Conservation (phyloP, 2,329 filamentous ascomycete species). For the Scytalidium sp. region DNA sequence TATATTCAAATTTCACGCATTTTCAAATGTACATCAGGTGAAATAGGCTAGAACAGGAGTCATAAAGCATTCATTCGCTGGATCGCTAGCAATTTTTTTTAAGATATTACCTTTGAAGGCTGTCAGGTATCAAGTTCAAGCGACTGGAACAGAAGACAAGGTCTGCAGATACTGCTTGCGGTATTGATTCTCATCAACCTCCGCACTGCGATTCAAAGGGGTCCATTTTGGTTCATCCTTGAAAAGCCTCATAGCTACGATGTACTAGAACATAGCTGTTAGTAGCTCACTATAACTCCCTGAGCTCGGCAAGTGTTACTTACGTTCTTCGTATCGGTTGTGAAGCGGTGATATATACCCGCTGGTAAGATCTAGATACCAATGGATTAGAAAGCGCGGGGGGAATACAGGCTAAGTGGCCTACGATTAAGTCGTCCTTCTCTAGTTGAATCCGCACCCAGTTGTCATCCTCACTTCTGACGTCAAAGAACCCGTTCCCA, state of each 20-base stretch:
- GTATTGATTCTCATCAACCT: constrained; percentile 76
- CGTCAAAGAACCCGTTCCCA: constrained; percentile 90
- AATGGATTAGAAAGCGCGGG: constrained; percentile 8
- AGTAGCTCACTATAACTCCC: not conserved
- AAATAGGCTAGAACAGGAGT: no score
- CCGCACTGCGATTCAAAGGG: constrained; percentile 74
- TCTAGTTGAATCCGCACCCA: constrained; percentile 86
- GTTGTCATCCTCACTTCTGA: constrained; percentile 74
- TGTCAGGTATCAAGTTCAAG: not conserved
- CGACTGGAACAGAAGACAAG: not conserved
- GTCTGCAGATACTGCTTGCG: constrained; percentile 70
- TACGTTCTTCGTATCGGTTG: constrained; percentile 87
- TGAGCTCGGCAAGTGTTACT: constrained; percentile 34
- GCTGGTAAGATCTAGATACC: constrained; percentile 68
- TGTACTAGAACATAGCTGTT: constrained; percentile 60
- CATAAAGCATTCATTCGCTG: not conserved
- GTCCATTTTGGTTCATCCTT: constrained; percentile 99
- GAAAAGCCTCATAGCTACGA: constrained; percentile 94
- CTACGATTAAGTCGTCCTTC: constrained; percentile 76
- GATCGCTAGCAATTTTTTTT: not conserved
- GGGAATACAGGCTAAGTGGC: constrained; percentile 1
- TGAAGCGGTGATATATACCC: constrained; percentile 97
- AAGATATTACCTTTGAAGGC: no score
- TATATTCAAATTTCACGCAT: no score
- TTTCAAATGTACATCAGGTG: no score